These are phyloP conservation scores for Lyophyllum decastes DNA, from an alignment of 768 basidiomycete genomes.

Conservation along the genomic window DNA sequence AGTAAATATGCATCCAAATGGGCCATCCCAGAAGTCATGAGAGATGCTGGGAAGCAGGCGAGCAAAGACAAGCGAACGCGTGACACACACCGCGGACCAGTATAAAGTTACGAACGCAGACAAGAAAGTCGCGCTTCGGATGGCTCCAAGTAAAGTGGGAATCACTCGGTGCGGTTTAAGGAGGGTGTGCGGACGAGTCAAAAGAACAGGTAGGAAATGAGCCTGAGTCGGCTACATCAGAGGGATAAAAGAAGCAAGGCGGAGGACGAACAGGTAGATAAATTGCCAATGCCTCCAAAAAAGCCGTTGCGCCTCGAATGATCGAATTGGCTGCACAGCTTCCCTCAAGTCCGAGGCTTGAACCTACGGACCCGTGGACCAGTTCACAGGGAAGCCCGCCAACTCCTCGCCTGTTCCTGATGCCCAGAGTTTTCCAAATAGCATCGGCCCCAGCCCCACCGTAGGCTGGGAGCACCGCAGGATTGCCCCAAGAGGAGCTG, in stretches of 20 bases:
- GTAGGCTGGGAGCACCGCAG: conserved; percentile 56
- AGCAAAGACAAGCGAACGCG: conserved; percentile 66
- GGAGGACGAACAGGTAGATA: conserved; percentile 66
- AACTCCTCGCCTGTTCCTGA: conserved; percentile 50
- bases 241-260: neutral
- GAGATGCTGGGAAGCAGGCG: conserved; percentile 65
- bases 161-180: conserved; percentile 44
- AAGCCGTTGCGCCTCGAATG: conserved; percentile 56
- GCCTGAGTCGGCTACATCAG: conserved; percentile 42
- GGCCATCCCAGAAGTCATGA: conserved; percentile 81
- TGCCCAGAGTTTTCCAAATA: conserved; percentile 58
- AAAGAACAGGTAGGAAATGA: conserved; percentile 66
- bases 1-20: conserved; percentile 63
- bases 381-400: conserved; percentile 80
- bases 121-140: conserved; percentile 73
- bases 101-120: conserved; percentile 70
- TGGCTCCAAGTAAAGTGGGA: conserved; percentile 45
- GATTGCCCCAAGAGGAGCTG: conserved; percentile 66
- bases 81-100: conserved; percentile 71
- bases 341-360: conserved; percentile 43
- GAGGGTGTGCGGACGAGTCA: conserved; percentile 58
- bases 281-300: conserved; percentile 61
- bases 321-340: conserved; percentile 64
- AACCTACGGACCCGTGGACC: conserved; percentile 61
- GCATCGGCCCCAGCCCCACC: conserved; percentile 55